Evolutionary conservation across 192 early-diverging fungal genomes (phyloP), one percentile per base, ranked within the genome.

Genomic region (Coemansia sp.): DNA sequence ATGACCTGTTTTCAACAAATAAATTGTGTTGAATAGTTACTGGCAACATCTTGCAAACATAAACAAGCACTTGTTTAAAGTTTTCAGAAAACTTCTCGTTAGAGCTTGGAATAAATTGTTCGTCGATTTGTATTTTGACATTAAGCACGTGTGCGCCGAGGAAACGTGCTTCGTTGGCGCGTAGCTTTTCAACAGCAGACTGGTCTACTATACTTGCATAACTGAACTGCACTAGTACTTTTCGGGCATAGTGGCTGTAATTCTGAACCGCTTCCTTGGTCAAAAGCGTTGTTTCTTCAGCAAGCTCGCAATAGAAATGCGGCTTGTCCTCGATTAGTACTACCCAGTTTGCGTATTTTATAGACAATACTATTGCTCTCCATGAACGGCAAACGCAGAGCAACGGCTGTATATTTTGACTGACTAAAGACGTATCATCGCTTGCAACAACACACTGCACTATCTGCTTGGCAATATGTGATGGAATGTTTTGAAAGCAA

Each of bases 131-230:
- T 26, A 56, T 56, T 56, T 56, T 56, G 15, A 36, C 19, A 37
- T 56, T 17, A 20, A 56, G 31, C n/a, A 19, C 15, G 25, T 36
- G 31, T 1, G 54, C 31, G 4, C 28, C 15, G 2, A 3, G 54
- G 4, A 56, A 56, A n/a, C 20, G 10, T 17, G 36, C 22, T 17
- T 25, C 17, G 9, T 5, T n/a, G 17, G 28, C 54, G 9, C 34
- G 21, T 36, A 56, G 14, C 12, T 36, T 56, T 56, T 56, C 25
- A 25, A 20, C 28, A 19, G 54, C 54, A 36, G 54, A 56, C 28
- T 28, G 15, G 34, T 56, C 31, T 10, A 21, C 28, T 19, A 56
- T 56, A 19, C 54, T 36, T 4, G 26, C 54, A 37, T 36, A 56
- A n/a, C 19, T 17, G n/a, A 56, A 56, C 17, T n/a, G 15, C 11